These are phyloP conservation scores for Lophium mytilinum DNA, from an alignment of 495 filamentous ascomycete species.

Conservation along the genomic window DNA sequence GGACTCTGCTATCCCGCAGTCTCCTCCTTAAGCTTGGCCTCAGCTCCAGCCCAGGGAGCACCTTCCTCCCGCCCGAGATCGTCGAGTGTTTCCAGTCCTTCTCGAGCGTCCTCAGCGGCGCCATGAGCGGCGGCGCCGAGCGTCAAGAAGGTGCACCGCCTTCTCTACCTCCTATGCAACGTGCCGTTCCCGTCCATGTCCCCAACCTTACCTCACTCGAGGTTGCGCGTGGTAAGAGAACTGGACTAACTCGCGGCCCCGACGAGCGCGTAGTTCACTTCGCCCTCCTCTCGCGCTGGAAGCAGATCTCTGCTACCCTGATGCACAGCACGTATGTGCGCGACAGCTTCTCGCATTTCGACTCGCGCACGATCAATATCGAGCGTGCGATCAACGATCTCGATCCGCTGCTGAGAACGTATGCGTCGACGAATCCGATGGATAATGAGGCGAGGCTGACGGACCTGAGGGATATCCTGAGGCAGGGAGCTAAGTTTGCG, in stretches of 20 bases:
- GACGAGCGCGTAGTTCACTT: not conserved
- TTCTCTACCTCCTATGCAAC: not conserved
- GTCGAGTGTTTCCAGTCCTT: constrained; percentile 11
- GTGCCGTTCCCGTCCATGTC: too few species aligned
- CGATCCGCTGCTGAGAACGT: not conserved
- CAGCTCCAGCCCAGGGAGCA: constrained; percentile 7
- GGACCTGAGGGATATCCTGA: constrained; percentile 2
- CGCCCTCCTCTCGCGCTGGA: constrained; percentile 9
- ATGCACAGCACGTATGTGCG: constrained; percentile 10
- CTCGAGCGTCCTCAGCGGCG: not conserved
- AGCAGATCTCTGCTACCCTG: constrained; percentile 7
- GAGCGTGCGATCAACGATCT: constrained; percentile 10
- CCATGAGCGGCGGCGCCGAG: not conserved
- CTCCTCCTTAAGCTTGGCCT: constrained; percentile 8
- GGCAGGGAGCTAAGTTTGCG: constrained; percentile 6
- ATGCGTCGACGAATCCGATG: too few species aligned
- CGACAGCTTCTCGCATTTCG: constrained; percentile 10
- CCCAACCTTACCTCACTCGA: too few species aligned
- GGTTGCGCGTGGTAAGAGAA: too few species aligned
- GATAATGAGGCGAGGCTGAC: not conserved
- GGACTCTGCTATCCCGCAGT: constrained; percentile 5
- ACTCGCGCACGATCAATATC: constrained; percentile 9
- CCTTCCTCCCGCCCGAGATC: constrained; percentile 11
- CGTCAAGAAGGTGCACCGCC: not conserved
- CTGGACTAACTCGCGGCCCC: too few species aligned